phyloP scores from a whole-genome alignment of 2,329 filamentous ascomycete genomes.

The Diaporthe sp. region DNA sequence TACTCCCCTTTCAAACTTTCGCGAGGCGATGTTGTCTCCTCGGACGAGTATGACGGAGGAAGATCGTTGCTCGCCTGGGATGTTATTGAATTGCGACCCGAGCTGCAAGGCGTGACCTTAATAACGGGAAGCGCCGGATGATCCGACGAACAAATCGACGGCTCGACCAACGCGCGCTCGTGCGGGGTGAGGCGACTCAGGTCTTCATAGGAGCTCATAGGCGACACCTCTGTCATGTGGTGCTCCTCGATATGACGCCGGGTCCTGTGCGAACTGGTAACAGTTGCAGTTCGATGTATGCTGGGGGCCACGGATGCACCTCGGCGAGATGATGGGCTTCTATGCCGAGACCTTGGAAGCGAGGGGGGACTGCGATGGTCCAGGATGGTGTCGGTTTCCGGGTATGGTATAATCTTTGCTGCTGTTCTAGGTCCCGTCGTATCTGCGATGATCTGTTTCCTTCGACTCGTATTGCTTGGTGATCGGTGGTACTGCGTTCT shows the following conservation, averaged over 20 bases:
- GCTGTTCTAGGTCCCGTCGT: not conserved
- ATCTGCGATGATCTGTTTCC: rapidly evolving
- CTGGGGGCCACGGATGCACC: not conserved
- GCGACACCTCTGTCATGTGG: not conserved
- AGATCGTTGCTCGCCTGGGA: not conserved
- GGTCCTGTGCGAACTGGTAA: not conserved
- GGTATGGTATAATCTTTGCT: not conserved
- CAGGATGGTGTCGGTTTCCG: not conserved
- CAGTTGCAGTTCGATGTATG: not conserved
- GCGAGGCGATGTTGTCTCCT: not conserved
- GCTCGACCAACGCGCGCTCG: not conserved
- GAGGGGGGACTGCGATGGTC: not conserved
- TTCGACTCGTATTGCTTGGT: no score
- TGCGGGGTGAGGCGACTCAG: not conserved
- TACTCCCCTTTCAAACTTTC: not conserved
- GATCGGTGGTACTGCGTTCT: no score
- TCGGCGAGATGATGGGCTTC: not conserved
- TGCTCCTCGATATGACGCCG: not conserved
- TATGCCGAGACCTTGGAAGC: not conserved
- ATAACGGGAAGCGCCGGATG: not conserved
- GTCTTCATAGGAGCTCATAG: not conserved
- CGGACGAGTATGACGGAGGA: not conserved
- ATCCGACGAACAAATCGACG: not conserved
- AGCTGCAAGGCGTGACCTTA: not conserved
- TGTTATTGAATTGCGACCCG: not conserved